Percentiles rank a stretch among this genome's conserved stretches.
Evolutionary conservation across 176 grass and related monocot genomes (phyloP).

Genomic region (Oryza rufipogon): DNA sequence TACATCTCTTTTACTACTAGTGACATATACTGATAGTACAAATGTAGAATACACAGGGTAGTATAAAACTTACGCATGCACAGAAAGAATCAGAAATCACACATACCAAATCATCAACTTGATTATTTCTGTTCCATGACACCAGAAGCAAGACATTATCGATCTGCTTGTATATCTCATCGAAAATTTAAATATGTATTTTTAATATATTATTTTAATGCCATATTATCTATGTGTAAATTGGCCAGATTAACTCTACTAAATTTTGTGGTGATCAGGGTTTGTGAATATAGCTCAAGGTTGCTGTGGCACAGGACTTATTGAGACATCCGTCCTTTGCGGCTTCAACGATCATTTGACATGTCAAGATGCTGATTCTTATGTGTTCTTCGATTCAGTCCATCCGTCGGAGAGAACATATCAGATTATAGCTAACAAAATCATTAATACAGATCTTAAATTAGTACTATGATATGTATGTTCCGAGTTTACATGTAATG

Average conservation of each 20-base stretch:
- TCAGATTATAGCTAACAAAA: conserved; percentile 52
- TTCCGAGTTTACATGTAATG: background rate
- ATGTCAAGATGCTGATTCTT: conserved; percentile 49
- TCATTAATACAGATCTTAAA: conserved; percentile 23
- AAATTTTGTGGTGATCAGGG: conserved; percentile 19
- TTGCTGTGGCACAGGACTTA: conserved; percentile 64
- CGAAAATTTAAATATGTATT: background rate
- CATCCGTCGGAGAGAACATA: conserved; percentile 56
- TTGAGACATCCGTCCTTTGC: conserved; percentile 53
- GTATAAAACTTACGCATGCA: too few relatives aligned
- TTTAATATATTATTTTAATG: background rate
- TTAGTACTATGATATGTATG: conserved; percentile 38
- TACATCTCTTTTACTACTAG: too few relatives aligned
- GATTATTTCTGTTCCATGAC: too few relatives aligned
- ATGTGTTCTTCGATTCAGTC: conserved; percentile 64
- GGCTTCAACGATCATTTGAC: conserved; percentile 33
- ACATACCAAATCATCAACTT: too few relatives aligned
- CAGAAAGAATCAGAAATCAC: too few relatives aligned
- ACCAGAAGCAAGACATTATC: background rate
- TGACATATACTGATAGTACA: too few relatives aligned
- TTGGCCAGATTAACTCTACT: background rate
- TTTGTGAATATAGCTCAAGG: conserved; percentile 63
- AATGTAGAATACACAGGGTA: too few relatives aligned
- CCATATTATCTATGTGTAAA: background rate
- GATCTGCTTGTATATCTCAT: background rate